phyloP scores from a whole-genome alignment of 1,139 yeast genomes.

The Candida sp. region DNA sequence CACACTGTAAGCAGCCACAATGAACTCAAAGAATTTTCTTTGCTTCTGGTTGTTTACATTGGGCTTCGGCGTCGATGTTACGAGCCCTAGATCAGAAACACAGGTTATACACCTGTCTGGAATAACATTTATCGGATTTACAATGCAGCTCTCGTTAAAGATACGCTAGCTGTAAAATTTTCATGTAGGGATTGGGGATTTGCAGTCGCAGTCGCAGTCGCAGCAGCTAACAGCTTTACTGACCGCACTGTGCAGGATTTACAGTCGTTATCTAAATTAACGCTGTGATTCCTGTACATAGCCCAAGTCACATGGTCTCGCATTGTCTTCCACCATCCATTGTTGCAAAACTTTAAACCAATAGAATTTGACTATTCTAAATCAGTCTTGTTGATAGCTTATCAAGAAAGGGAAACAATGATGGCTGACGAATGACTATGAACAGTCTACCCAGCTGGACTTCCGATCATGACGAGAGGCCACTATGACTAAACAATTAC shows the following conservation, averaged over 20 bases:
- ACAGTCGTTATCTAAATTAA: no score
- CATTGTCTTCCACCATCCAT: no score
- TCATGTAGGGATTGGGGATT: no score
- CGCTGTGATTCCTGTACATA: no score
- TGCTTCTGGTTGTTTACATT: not conserved
- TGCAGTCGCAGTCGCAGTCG: no score
- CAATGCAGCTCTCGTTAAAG: not conserved
- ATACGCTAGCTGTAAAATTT: not conserved
- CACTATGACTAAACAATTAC: not conserved
- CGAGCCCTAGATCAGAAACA: not conserved
- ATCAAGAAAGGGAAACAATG: not conserved
- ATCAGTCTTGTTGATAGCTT: not conserved
- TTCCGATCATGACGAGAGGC: not conserved
- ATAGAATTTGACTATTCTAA: not conserved
- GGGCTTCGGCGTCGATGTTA: not conserved
- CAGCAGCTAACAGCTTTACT: no score
- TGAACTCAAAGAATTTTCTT: not conserved
- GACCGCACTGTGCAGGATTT: no score
- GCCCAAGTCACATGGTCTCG: no score
- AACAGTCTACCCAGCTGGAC: not conserved
- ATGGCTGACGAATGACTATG: not conserved
- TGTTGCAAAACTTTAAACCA: not conserved
- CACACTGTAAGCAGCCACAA: no score
- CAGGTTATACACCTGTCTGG: not conserved
- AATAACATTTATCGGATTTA: not conserved